Base-by-base conservation (phyloP, 208 protist genomes). In the Wallacemonas sp. region DNA sequence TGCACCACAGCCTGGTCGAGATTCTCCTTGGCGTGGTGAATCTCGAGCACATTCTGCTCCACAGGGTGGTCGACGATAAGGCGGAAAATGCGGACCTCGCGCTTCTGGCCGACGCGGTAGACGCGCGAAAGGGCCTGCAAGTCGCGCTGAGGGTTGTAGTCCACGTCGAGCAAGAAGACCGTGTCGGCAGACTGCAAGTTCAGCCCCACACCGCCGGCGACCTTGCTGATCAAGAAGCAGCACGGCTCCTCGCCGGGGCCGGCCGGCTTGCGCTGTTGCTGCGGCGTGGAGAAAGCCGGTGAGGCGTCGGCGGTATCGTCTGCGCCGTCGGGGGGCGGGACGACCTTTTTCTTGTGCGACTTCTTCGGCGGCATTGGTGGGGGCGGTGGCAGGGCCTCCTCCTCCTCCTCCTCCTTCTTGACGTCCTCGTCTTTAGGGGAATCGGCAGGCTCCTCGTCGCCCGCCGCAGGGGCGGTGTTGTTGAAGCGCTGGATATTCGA, bases 81-180 rank as follows among this genome's bases (percentile, higher is more conserved):
- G 38, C 97, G 83, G 54, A 94, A 98, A 10, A 98, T 86, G 11
- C 79, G 92, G 0, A 99, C 97, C 31, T 87, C 91, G 44, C 95
- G 93, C 12, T 78, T 98, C 73, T 99, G 97, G 14, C 97, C 97
- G 31, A 99, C 98, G 36, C 98, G 83, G 74, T 99, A 97, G 14
- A 95, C 93, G n/a, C 98, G 72, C 28, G 97, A 96, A 54, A 97
- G 80, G 0, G 97, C 98, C 78, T 99, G 98, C 23, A 95, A 72
- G 74, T 99, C 98, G 23, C 92, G 82, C 74, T 98, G 90, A 5
- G 86, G 86, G 82, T 99, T 99, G 90, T 96, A 99, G 74, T 99
- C 98, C 16, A 82, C 84, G 72, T 99, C 98, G 64, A 95, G 98
- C 20, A 99, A 54, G 55, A 99, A 97, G 10, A 99, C 97, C 2